Evolutionary conservation across 1,139 yeast species (phyloP).

Genomic region (Blastobotrys persicus): DNA sequence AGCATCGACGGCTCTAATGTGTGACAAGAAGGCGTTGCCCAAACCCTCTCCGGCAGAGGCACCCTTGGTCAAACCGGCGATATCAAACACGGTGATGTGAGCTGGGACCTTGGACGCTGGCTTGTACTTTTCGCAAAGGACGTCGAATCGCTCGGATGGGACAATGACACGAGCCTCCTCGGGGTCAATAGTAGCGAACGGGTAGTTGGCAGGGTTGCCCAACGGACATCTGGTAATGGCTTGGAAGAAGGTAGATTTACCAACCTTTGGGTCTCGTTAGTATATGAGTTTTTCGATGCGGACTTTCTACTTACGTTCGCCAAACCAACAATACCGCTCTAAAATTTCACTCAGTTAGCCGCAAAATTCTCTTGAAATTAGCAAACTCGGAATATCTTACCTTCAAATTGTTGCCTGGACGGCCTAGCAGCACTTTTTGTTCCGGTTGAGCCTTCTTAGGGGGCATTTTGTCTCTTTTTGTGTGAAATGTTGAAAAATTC

Average conservation of each 20-base stretch:
- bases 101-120: slow-evolving; percentile 80
- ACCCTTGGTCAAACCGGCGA: slow-evolving; percentile 94
- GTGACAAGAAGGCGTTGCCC: slow-evolving; percentile 93
- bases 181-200: slow-evolving; percentile 96
- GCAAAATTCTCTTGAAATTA: slow-evolving; percentile 44
- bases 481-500: slow-evolving; percentile 6
- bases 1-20: slow-evolving; percentile 94
- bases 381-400: slow-evolving; percentile 13
- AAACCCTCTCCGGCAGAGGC: slow-evolving; percentile 95
- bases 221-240: slow-evolving; percentile 76
- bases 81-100: slow-evolving; percentile 83
- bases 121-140: slow-evolving; percentile 62
- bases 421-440: slow-evolving; percentile 56
- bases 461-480: slow-evolving; percentile 56
- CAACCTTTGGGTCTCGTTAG: slow-evolving; percentile 47
- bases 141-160: slow-evolving; percentile 82
- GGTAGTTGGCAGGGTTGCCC: slow-evolving; percentile 96
- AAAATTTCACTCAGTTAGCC: too few species aligned
- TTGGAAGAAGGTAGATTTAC: slow-evolving; percentile 71
- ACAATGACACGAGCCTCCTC: slow-evolving; percentile 95
- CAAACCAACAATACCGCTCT: slow-evolving; percentile 81
- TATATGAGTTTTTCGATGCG: too few species aligned
- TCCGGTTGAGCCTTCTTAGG: slow-evolving; percentile 93
- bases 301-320: slow-evolving; percentile 53
- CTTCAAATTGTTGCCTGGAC: slow-evolving; percentile 60